These are phyloP conservation scores for Ceratocystis colombiana DNA, from an alignment of 2,329 filamentous ascomycete genomes.

Conservation along the genomic window DNA sequence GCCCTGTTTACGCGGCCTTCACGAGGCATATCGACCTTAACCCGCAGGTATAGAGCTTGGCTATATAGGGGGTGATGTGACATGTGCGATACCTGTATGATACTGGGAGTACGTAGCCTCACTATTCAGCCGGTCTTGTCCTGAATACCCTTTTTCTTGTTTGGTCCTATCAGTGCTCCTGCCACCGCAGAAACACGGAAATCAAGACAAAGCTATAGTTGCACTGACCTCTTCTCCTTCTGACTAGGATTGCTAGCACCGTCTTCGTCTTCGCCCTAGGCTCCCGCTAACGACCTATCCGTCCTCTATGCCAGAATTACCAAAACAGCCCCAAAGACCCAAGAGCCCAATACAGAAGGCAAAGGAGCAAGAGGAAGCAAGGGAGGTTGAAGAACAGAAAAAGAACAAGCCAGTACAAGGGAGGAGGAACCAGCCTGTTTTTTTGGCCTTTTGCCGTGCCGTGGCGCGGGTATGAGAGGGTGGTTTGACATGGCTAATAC, in stretches of 20 bases:
- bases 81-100: background rate
- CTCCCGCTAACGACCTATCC: background rate
- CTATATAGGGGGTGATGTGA: constrained; percentile 4
- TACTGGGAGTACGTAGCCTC: constrained; percentile 1
- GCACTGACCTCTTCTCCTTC: constrained; percentile 11
- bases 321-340: background rate
- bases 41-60: background rate
- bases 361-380: constrained; percentile 2
- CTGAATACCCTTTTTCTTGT: constrained; percentile 2
- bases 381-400: constrained; percentile 12
- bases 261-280: constrained; percentile 7
- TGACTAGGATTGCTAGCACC: constrained; percentile 2
- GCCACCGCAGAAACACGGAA: background rate
- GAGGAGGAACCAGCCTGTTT: background rate
- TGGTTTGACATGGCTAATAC: constrained; percentile 2
- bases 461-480: background rate
- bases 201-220: constrained; percentile 4
- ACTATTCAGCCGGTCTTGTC: background rate
- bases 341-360: background rate
- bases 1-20: constrained; percentile 4
- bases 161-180: background rate
- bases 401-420: constrained; percentile 1
- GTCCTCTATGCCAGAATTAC: background rate
- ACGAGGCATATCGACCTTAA: constrained; percentile 3
- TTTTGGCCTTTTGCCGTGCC: background rate